Base-by-base conservation (phyloP, 1,284 basidiomycete genomes). In the Lentinula novae-zelandiae region DNA sequence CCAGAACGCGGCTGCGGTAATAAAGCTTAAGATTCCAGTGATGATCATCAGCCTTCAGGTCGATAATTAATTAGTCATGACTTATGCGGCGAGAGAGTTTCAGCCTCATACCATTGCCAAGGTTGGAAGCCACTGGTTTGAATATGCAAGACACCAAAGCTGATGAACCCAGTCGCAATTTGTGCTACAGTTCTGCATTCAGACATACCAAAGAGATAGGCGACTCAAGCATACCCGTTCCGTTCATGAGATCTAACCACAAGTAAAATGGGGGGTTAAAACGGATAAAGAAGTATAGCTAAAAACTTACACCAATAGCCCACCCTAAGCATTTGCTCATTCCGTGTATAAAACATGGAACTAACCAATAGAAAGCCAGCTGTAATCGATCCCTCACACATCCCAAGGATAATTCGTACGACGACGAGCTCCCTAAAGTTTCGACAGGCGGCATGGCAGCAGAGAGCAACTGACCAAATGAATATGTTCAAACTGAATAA, bases 361-460 rank as follows among this genome's bases (percentile, higher is more conserved):
- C 76, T 78, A 2, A 78, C 76, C 67, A 93, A 84, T 77, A 93
- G 76, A 73, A 92, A 93, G 4, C 88, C 89, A 15, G 89, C 86
- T 0, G 90, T 93, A 65, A 93, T 90, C 2, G 85, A 84, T n/a
- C 89, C 89, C 75, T 86, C 80, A 63, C 81, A 83, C 34, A 80
- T 72, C 27, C 86, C 85, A 36, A 87, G 75, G 38, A 83, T 77
- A 59, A 83, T 70, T 36, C 87, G 82, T 27, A 84, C 83, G 15
- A 78, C 82, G 65, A 92, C 83, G 0, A 93, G 77, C 0, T 82
- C 86, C 0, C 78, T 82, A 68, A 92, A 93, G 36, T 63, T 62
- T 20, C 50, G 57, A 57, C 64, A 65, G 3, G 64, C 64, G n/a
- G 62, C 60, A 58, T 65, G 62, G 9, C 76, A 79, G 57, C 78